Percentiles rank a stretch among this genome's conserved stretches.
Evolutionary conservation across 345 rosid species (phyloP).

Genomic region (Acer campestre): DNA sequence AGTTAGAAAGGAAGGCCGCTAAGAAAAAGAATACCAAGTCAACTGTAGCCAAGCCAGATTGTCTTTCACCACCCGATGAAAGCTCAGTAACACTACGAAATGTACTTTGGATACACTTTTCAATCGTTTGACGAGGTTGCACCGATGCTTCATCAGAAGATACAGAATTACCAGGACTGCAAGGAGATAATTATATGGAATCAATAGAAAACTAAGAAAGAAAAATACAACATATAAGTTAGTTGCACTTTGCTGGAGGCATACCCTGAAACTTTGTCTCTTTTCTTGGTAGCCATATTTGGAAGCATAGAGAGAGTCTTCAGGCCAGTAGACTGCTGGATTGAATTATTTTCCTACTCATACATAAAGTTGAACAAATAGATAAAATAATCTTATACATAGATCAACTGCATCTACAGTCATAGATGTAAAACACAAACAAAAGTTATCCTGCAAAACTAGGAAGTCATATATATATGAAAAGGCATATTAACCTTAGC

Average conservation of each 20-base stretch:
- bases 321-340: conserved; percentile 43
- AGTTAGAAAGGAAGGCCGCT: conserved; percentile 14
- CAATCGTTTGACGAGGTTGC: conserved; percentile 43
- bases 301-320: conserved; percentile 59
- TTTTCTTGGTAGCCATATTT: conserved; percentile 51
- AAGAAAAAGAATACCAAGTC: conserved; percentile 76
- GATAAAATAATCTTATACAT: conserved; percentile 11
- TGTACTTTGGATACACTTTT: conserved; percentile 59
- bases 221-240: background rate
- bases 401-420: background rate
- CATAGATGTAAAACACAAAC: background rate
- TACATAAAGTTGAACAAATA: conserved; percentile 18
- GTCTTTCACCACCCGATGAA: conserved; percentile 61
- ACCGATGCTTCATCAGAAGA: conserved; percentile 44
- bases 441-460: conserved; percentile 7
- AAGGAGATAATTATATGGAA: conserved; percentile 19
- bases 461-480: background rate
- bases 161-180: conserved; percentile 48
- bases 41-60: conserved; percentile 45
- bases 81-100: conserved; percentile 86
- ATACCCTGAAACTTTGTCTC: conserved; percentile 57
- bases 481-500: conserved; percentile 52
- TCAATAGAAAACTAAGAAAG: background rate
- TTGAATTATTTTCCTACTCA: conserved; percentile 52
- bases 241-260: conserved; percentile 12